Conservation (phyloP, 345 rosid genomes). For the Mallotus nudiflorus region DNA sequence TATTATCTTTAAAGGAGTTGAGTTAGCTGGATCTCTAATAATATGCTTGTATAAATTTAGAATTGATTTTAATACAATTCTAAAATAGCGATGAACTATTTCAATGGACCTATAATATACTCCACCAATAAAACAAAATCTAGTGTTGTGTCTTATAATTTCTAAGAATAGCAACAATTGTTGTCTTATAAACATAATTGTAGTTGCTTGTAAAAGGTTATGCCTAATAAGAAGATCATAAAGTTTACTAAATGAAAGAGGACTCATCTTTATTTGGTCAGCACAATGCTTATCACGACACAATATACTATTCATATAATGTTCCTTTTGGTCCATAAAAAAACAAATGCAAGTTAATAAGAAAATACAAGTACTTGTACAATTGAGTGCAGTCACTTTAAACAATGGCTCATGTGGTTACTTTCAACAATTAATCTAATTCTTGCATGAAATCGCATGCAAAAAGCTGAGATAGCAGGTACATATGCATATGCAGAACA, state of each 20-base stretch:
- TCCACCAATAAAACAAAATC: no score
- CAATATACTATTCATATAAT: no score
- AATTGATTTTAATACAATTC: constrained; percentile 4
- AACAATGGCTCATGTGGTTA: constrained; percentile 1
- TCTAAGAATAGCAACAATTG: background rate
- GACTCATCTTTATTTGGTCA: no score
- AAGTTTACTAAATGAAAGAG: no score
- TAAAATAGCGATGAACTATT: background rate
- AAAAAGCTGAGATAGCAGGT: constrained; percentile 6
- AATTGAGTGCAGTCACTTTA: constrained; percentile 10
- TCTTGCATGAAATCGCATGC: constrained; percentile 10
- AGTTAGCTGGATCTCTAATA: background rate
- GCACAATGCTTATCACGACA: no score
- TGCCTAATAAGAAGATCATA: no score
- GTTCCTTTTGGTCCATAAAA: constrained; percentile 13
- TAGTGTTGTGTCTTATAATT: background rate
- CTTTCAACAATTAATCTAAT: constrained; percentile 21
- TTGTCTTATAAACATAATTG: no score
- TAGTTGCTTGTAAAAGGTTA: no score
- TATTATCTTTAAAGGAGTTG: background rate
- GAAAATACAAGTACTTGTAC: constrained; percentile 17
- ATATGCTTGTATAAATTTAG: background rate
- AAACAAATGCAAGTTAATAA: constrained; percentile 18
- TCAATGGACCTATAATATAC: background rate
- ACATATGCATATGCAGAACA: constrained; percentile 24